These are phyloP conservation scores for Stagonosporopsis vannaccii DNA, from an alignment of 2,329 filamentous ascomycete species.

Conservation along the genomic window DNA sequence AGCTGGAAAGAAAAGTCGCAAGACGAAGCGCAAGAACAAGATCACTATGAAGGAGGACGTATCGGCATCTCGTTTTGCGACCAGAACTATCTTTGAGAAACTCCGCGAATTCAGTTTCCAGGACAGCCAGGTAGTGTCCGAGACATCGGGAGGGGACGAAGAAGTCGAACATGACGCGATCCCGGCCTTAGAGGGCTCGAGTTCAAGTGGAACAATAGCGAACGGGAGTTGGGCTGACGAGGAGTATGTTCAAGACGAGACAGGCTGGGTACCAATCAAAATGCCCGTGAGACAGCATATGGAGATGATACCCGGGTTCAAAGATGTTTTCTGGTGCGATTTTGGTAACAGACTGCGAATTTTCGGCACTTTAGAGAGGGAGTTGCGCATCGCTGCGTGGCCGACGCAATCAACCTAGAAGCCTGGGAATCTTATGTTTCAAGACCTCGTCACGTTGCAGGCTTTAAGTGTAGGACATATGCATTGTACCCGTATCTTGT, in stretches of 20 bases:
- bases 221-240: constrained; percentile 32
- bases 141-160: constrained; percentile 21
- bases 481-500: not conserved
- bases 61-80: constrained; percentile 26
- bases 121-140: not conserved
- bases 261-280: constrained; percentile 32
- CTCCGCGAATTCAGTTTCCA: not conserved
- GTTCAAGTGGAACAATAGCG: not conserved
- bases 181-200: not conserved
- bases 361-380: constrained; percentile 64
- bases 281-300: constrained; percentile 37
- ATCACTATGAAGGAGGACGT: not conserved
- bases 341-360: constrained; percentile 67
- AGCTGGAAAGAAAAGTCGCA: constrained; percentile 18
- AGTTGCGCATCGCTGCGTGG: constrained; percentile 28
- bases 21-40: constrained; percentile 22
- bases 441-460: too few relatives aligned
- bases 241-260: constrained; percentile 24
- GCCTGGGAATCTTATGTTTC: too few relatives aligned
- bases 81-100: constrained; percentile 39
- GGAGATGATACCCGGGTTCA: constrained; percentile 56
- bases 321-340: constrained; percentile 62
- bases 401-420: not conserved
- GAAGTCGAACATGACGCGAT: not conserved
- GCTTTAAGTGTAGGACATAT: too few relatives aligned